phyloP scores from a whole-genome alignment of 139 green algal species.

The Chlorella sp. region DNA sequence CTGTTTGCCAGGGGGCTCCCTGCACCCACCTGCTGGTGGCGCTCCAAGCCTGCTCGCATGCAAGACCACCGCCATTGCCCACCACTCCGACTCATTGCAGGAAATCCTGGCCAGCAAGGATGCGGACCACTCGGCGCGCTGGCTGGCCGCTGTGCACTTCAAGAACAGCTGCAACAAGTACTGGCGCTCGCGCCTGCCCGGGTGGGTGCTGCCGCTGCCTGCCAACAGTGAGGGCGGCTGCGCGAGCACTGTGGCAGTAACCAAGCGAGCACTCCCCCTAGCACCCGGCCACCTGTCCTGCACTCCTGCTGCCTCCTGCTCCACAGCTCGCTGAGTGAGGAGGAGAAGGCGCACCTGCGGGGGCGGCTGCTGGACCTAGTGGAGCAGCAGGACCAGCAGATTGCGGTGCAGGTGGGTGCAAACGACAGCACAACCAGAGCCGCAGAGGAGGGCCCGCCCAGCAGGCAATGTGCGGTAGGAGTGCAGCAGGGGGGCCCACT shows the following conservation, averaged over 20 bases:
- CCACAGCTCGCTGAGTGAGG: slow-evolving; percentile 65
- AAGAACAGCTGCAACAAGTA: slow-evolving; percentile 90
- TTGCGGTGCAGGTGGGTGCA: slow-evolving; percentile 23
- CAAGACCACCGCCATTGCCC: too few relatives aligned
- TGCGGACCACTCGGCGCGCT: slow-evolving; percentile 77
- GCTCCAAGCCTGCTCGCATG: too few relatives aligned
- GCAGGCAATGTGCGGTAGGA: too few relatives aligned
- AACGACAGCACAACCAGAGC: slow-evolving; percentile 67
- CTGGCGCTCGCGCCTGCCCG: slow-evolving; percentile 59
- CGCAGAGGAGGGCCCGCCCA: too few relatives aligned
- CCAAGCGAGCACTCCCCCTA: background rate
- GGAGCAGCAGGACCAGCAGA: slow-evolving; percentile 82
- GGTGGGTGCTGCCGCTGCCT: background rate
- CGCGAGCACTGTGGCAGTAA: background rate
- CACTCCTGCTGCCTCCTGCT: background rate
- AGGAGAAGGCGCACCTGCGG: slow-evolving; percentile 86
- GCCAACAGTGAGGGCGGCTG: background rate
- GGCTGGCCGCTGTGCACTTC: slow-evolving; percentile 88
- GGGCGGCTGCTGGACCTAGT: slow-evolving; percentile 72
- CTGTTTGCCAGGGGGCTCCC: too few relatives aligned
- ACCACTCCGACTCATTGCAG: too few relatives aligned
- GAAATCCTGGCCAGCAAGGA: slow-evolving; percentile 76
- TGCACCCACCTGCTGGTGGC: too few relatives aligned
- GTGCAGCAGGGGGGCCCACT: too few relatives aligned
- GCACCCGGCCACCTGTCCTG: background rate